Base-by-base conservation (phyloP, 352 stramenopile species). In the Phytophthora fragariaefolia region DNA sequence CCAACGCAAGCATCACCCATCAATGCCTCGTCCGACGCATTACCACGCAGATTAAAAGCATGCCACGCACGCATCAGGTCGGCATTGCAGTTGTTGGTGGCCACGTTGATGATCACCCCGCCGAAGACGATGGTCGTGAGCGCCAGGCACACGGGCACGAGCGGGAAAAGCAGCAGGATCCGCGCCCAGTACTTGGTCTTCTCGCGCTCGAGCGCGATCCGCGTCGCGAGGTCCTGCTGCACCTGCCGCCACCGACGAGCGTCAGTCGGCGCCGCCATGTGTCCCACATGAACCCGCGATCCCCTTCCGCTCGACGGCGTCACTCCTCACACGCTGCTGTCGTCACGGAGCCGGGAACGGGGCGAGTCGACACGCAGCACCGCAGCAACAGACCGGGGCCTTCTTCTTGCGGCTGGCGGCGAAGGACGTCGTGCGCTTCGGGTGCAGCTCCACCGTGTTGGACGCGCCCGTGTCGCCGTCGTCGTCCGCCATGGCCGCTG, bases 171-270 rank as follows among this genome's bases (percentile, higher is more conserved):
- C 22, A 92, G 71, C 46, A 91, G 62, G 20, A 92, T 71, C 17
- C 73, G 67, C 2, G 82, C 80, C 82, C 84, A 91, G 52, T 92
- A 91, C 62, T 88, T 90, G 66, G 71, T 87, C 65, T 84, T 89
- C 63, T 89, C 79, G 32, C 74, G 78, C 67, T 87, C 82, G 17
- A 73, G 69, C 12, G 64, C 66, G 67, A 90, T 84, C 34, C 79
- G 76, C 40, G 77, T 72, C 24, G 66, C 71, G n/a, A 90, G 71
- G 27, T 85, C 81, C 71, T 82, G 70, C 20, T 71, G 62, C 30
- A 61, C 50, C 79, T 87, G 58, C 48, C 59, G 46, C 40, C 22
- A 51, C 23, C 48, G 54, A n/a, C 40, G 27, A 62, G 26, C 52
- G 23, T 34, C 58, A 30, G 58, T 73, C 53, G 34, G 5, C 8